These are phyloP conservation scores for Camelina laxa DNA, from an alignment of 345 rosid species.

Conservation along the genomic window DNA sequence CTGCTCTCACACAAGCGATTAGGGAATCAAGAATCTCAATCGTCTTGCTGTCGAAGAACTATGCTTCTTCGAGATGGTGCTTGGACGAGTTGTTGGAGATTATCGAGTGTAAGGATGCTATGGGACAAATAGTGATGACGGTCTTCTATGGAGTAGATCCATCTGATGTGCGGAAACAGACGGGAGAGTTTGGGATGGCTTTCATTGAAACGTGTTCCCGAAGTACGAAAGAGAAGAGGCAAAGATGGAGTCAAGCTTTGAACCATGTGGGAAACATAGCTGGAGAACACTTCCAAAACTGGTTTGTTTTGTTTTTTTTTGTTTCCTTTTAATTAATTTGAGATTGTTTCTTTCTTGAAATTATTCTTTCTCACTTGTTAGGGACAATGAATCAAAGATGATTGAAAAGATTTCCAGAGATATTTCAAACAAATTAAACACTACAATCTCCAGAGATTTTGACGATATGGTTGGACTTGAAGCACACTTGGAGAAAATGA, in stretches of 20 bases:
- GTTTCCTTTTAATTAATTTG: neutral
- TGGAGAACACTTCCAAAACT: neutral
- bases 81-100: neutral
- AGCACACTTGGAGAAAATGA: neutral
- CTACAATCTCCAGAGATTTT: neutral
- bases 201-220: neutral
- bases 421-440: neutral
- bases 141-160: neutral
- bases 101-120: neutral
- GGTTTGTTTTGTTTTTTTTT: neutral
- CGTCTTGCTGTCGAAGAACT: neutral
- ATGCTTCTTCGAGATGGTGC: slow-evolving; percentile 3
- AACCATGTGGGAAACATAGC: neutral
- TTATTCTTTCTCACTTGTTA: neutral
- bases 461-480: neutral
- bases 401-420: neutral
- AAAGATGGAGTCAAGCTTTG: slow-evolving; percentile 6
- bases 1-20: neutral
- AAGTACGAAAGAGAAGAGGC: neutral
- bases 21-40: neutral
- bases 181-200: neutral
- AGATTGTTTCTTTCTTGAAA: neutral
- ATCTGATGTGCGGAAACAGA: neutral
- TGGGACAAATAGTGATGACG: slow-evolving; percentile 1
- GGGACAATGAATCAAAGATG: slow-evolving; percentile 3